Evolutionary conservation across 192 early-diverging fungal species (phyloP).

Genomic region (Lobosporangium transversale): DNA sequence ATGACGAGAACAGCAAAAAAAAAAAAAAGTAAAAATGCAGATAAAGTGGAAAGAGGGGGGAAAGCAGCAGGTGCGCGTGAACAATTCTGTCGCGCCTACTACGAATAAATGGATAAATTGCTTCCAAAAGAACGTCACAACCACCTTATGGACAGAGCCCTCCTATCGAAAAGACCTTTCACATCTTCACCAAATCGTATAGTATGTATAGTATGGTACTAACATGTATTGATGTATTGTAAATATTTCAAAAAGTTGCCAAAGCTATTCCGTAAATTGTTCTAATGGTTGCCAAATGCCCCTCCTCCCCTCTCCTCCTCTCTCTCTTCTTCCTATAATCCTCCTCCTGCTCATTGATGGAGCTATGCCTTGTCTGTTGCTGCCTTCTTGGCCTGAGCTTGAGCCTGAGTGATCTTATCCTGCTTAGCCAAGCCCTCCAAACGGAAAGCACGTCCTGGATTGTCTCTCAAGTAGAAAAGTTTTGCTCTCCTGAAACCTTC

Average conservation of each 20-base stretch:
- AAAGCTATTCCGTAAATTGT: too few relatives aligned
- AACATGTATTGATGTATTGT: too few relatives aligned
- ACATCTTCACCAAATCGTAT: too few relatives aligned
- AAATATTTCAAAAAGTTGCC: too few relatives aligned
- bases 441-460: slow-evolving; percentile 80
- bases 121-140: too few relatives aligned
- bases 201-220: too few relatives aligned
- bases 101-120: too few relatives aligned
- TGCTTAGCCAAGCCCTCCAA: slow-evolving; percentile 49
- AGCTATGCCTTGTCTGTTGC: background rate
- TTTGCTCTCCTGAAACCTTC: slow-evolving; percentile 77
- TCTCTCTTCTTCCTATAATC: background rate
- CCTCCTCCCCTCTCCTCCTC: background rate
- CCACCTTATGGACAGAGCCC: too few relatives aligned
- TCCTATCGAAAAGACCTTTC: too few relatives aligned
- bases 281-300: too few relatives aligned
- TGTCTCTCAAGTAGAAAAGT: slow-evolving; percentile 80
- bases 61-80: background rate
- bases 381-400: slow-evolving; percentile 36
- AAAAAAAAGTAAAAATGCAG: background rate
- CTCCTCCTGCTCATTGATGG: background rate
- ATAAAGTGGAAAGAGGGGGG: background rate
- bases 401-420: slow-evolving; percentile 38
- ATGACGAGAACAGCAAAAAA: too few relatives aligned
- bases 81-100: too few relatives aligned